Evolutionary conservation across 1,284 basidiomycete genomes (phyloP).

Genomic region (Hypsizygus ulmarius): DNA sequence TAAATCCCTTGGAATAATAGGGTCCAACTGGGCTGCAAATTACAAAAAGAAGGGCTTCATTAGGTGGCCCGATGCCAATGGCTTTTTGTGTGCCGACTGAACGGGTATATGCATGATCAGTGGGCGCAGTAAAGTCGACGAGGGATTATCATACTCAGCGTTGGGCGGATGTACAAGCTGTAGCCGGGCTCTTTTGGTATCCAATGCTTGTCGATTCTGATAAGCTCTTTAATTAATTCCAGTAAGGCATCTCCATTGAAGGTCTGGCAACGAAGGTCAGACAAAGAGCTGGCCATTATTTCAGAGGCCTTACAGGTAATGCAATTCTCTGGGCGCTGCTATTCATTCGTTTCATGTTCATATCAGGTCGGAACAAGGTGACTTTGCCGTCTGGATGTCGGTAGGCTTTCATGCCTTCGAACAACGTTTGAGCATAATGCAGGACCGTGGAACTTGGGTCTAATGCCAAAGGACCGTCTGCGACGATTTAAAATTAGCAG

Average conservation of each 20-base stretch:
- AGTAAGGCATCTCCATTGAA: conserved; percentile 83
- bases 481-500: neutral
- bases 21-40: conserved; percentile 94
- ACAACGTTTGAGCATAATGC: conserved; percentile 90
- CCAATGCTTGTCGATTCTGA: conserved; percentile 88
- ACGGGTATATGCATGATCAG: conserved; percentile 5
- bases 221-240: conserved; percentile 86
- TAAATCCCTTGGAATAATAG: conserved; percentile 94
- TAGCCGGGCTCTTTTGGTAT: conserved; percentile 89
- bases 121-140: neutral
- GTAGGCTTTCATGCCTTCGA: conserved; percentile 98
- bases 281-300: neutral
- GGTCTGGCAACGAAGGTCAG: conserved; percentile 41
- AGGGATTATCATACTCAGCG: conserved; percentile 55
- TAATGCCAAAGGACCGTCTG: conserved; percentile 74
- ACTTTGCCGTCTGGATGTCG: conserved; percentile 76
- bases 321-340: conserved; percentile 71
- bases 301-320: conserved; percentile 57
- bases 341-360: conserved; percentile 97
- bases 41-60: conserved; percentile 90
- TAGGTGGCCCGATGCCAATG: conserved; percentile 86
- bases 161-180: conserved; percentile 88
- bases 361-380: conserved; percentile 93
- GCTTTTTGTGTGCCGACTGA: conserved; percentile 91
- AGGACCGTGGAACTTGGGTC: conserved; percentile 87